Conservation (phyloP, 805 yeast genomes). For the Yarrowia sp. region DNA sequence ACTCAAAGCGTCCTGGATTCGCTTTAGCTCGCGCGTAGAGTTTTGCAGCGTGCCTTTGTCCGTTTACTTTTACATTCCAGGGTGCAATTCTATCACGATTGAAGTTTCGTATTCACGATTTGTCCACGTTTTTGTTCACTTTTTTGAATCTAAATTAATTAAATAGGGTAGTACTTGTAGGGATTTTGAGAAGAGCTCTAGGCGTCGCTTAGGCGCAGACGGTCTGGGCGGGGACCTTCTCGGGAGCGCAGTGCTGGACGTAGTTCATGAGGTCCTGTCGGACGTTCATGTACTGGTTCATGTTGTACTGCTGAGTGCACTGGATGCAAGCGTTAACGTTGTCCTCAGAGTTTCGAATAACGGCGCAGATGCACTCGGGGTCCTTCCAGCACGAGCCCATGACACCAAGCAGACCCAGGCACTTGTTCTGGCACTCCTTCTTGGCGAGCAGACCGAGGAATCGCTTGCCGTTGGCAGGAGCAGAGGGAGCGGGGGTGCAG, state of each 20-base stretch:
- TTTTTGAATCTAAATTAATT: slow-evolving; percentile 22
- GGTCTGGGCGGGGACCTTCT: slow-evolving; percentile 19
- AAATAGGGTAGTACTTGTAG: slow-evolving; percentile 21
- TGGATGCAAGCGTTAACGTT: slow-evolving; percentile 6
- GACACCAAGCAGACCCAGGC: slow-evolving; percentile 5
- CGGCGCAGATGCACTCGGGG: slow-evolving; percentile 20
- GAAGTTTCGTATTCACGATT: background rate
- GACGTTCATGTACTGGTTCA: slow-evolving; percentile 23
- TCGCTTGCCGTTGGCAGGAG: slow-evolving; percentile 23
- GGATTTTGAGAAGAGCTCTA: background rate
- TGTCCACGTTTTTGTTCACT: background rate
- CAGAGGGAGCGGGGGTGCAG: slow-evolving; percentile 5
- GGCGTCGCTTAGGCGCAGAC: slow-evolving; percentile 1
- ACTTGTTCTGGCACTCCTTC: slow-evolving; percentile 20
- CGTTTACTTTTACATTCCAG: background rate
- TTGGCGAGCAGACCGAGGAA: slow-evolving; percentile 4
- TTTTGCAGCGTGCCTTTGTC: too few relatives aligned
- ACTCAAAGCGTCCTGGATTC: background rate
- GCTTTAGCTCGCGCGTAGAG: background rate
- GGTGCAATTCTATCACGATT: background rate
- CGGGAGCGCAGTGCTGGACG: slow-evolving; percentile 26
- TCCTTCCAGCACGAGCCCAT: slow-evolving; percentile 25
- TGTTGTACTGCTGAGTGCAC: slow-evolving; percentile 24
- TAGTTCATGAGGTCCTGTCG: slow-evolving; percentile 23
- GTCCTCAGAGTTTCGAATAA: slow-evolving; percentile 18